These are phyloP conservation scores for Saccharomycopsis synnaedendra DNA, from an alignment of 805 yeast genomes.

Conservation along the genomic window DNA sequence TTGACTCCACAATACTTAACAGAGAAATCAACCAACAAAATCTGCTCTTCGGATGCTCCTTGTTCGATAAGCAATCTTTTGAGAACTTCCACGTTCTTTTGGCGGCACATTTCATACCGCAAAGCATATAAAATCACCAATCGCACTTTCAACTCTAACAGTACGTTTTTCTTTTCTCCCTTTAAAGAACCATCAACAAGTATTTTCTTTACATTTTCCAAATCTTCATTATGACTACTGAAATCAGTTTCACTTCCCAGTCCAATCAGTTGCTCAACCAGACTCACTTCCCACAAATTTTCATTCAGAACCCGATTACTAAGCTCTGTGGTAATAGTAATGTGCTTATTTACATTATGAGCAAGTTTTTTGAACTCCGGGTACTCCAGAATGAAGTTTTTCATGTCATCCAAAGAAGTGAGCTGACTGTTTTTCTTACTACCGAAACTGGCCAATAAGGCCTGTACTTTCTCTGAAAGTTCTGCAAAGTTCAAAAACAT, in stretches of 20 bases:
- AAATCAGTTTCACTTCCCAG: conserved; percentile 36
- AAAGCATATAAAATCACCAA: conserved; percentile 64
- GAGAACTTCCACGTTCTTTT: conserved; percentile 28
- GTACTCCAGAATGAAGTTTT: conserved; percentile 78
- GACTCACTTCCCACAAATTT: conserved; percentile 77
- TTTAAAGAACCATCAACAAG: conserved; percentile 27
- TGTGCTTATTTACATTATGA: conserved; percentile 84
- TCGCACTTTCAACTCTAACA: conserved; percentile 53
- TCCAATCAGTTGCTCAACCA: conserved; percentile 77
- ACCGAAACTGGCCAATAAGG: conserved; percentile 75
- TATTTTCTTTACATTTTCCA: conserved; percentile 42
- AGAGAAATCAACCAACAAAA: conserved; percentile 34
- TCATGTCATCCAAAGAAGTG: conserved; percentile 75
- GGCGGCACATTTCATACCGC: conserved; percentile 47
- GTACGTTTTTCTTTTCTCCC: conserved; percentile 25
- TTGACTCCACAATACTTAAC: conserved; percentile 32
- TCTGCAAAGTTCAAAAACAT: conserved; percentile 93
- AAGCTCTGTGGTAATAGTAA: conserved; percentile 79
- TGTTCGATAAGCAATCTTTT: conserved; percentile 25
- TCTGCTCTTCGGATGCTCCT: conserved; percentile 24
- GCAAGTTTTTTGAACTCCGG: conserved; percentile 90
- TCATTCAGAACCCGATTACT: conserved; percentile 56
- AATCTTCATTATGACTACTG: conserved; percentile 37
- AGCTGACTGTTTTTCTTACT: conserved; percentile 54
- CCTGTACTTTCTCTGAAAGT: conserved; percentile 76